phyloP scores from a whole-genome alignment of 805 yeast species.

The Sugiyamaella boreocaroliniensis region DNA sequence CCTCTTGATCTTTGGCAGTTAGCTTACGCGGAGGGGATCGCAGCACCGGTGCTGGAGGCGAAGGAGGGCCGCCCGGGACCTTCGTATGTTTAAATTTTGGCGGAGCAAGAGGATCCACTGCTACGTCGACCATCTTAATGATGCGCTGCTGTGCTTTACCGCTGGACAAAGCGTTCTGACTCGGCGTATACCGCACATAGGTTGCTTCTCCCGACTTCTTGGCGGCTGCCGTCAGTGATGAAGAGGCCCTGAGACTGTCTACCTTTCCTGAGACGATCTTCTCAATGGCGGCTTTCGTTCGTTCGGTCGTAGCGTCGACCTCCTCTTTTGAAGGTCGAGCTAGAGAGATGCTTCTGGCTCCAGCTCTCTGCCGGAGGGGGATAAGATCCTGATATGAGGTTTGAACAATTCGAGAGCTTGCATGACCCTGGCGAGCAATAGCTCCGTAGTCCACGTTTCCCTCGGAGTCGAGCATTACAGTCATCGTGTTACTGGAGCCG shows the following conservation, averaged over 20 bases:
- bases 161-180: slow-evolving; percentile 23
- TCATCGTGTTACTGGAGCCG: slow-evolving; percentile 17
- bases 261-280: slow-evolving; percentile 42
- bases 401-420: slow-evolving; percentile 32
- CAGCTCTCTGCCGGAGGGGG: slow-evolving; percentile 48
- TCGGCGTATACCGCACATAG: slow-evolving; percentile 41
- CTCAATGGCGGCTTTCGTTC: slow-evolving; percentile 53
- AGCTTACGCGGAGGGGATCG: slow-evolving; percentile 45
- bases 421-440: slow-evolving; percentile 31
- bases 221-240: slow-evolving; percentile 13
- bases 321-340: slow-evolving; percentile 44
- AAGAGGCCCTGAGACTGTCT: slow-evolving; percentile 30
- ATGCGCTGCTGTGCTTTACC: slow-evolving; percentile 35
- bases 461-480: slow-evolving; percentile 24
- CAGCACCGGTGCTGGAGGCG: slow-evolving; percentile 64
- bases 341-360: slow-evolving; percentile 34
- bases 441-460: slow-evolving; percentile 30
- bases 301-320: slow-evolving; percentile 41
- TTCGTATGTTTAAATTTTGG: slow-evolving; percentile 66
- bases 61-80: slow-evolving; percentile 61
- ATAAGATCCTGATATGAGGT: slow-evolving; percentile 50
- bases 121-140: slow-evolving; percentile 59
- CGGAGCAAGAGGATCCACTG: slow-evolving; percentile 82
- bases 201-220: slow-evolving; percentile 34
- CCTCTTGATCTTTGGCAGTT: slow-evolving; percentile 64